Evolutionary conservation across 805 yeast species (phyloP), one percentile per base, ranked within the genome.

Genomic region (Wickerhamomyces sydowiorum): DNA sequence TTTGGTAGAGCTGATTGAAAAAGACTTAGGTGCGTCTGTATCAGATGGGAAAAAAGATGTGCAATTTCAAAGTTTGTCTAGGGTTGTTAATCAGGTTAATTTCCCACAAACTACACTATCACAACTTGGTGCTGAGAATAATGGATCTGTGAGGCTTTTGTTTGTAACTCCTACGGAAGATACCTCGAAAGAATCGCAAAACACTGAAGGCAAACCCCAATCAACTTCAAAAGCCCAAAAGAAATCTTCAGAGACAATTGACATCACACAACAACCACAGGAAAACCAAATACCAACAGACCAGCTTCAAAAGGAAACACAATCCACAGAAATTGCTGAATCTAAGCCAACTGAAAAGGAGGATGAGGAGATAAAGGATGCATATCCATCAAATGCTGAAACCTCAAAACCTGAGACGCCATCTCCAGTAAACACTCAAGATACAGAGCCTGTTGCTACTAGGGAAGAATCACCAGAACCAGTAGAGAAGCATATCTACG

Each of bases 111-210:
- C 20, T 5, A 41, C 49, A 4, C 32, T 57, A 14, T 31, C 42
- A 1, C 46, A 52, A 18, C 32, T 54, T 21, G 61, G 61, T 2
- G 45, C 47, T 23, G 59, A 53, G 25, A 43, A 53, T 27, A 54
- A 50, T 32, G 56, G 53, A 15, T 50, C 60, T 3, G 35, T 61
- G 17, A 48, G 60, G 39, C 36, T 61, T 3, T 50, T 32, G 52
- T 23, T 43, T 42, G 7, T 33, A 35, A 13, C 37, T 18, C 13
- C 22, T 34, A 23, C 10, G 31, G 7, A 36, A 35, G 14, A 18
- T 5, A 17, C 25, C 6, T 21, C 29, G 15, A 12, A 21, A 19
- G 35, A n/a, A n/a, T n/a, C n/a, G n/a, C n/a, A n/a, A n/a, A n/a
- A n/a, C n/a, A n/a, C 28, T 5, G 18, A 37, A 25, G 23, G 31